A percentile compares a stretch with the other conserved stretches of the same genome.
These are phyloP conservation scores for Xylariaceae sp. DNA, from an alignment of 2,329 filamentous ascomycete species.

Conservation along the genomic window DNA sequence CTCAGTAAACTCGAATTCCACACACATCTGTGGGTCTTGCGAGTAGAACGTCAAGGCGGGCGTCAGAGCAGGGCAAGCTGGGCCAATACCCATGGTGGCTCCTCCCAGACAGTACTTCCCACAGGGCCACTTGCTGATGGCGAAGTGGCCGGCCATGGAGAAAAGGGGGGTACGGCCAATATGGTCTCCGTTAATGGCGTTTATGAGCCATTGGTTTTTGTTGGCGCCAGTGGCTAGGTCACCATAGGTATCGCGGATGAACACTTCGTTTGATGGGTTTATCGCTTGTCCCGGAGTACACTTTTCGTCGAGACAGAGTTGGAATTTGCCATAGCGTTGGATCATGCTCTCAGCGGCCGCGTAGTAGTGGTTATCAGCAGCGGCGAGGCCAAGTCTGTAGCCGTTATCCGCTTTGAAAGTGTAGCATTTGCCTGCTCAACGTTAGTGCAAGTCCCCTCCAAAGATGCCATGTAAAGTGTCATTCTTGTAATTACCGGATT, in stretches of 20 bases:
- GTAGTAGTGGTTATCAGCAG: constrained; percentile 9
- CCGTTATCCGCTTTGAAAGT: constrained; percentile 19
- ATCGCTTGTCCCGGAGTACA: constrained; percentile 4
- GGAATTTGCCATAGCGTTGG: constrained; percentile 23
- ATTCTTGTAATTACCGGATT: constrained; percentile 15
- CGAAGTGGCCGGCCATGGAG: constrained; percentile 19
- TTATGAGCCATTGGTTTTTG: constrained; percentile 21
- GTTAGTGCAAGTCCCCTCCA: background rate
- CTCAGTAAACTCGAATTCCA: constrained; percentile 20
- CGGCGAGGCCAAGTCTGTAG: constrained; percentile 19
- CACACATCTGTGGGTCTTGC: constrained; percentile 21
- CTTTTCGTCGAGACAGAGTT: constrained; percentile 20
- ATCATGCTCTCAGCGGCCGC: constrained; percentile 12
- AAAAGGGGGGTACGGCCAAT: constrained; percentile 16
- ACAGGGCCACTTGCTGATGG: constrained; percentile 23
- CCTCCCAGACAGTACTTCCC: constrained; percentile 25
- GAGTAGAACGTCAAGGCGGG: constrained; percentile 21
- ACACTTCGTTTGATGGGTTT: constrained; percentile 18
- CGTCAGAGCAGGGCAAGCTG: constrained; percentile 15
- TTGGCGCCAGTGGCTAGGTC: constrained; percentile 19
- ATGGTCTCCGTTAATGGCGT: constrained; percentile 14
- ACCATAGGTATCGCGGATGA: constrained; percentile 21
- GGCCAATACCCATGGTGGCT: constrained; percentile 14
- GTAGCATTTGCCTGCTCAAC: constrained; percentile 17
- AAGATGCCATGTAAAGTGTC: background rate